Evolutionary conservation across 202 grass and related monocot species (phyloP).

Genomic region (Brachypodium distachyon): DNA sequence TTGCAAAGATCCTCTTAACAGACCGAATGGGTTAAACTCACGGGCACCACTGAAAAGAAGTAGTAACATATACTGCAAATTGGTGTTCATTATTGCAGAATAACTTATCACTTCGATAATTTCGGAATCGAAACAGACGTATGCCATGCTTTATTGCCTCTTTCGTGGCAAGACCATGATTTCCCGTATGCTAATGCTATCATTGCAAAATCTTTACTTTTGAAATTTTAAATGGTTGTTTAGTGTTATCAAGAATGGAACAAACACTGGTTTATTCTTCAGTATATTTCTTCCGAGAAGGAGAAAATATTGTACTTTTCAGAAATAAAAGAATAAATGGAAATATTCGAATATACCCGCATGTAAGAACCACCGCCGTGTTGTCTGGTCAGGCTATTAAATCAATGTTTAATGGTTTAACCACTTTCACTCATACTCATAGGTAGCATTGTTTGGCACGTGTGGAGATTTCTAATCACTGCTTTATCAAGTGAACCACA

Average conservation of each 20-base stretch:
- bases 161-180: constrained; percentile 3
- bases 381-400: too few species aligned
- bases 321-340: background rate
- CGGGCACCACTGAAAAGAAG: background rate
- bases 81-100: constrained; percentile 17
- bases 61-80: background rate
- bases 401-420: background rate
- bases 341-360: background rate
- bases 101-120: constrained; percentile 2
- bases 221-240: background rate
- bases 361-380: too few species aligned
- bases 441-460: background rate
- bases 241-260: background rate
- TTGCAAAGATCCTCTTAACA: background rate
- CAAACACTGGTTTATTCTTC: constrained; percentile 20
- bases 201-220: background rate
- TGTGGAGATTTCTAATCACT: background rate
- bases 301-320: background rate
- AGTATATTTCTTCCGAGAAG: constrained; percentile 22
- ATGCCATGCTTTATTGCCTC: background rate
- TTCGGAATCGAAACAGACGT: constrained; percentile 8
- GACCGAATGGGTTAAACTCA: background rate
- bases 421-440: background rate
- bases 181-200: background rate
- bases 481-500: too few species aligned